Evolutionary conservation across 1,284 basidiomycete species (phyloP).

Genomic region (Ustilago lituana): DNA sequence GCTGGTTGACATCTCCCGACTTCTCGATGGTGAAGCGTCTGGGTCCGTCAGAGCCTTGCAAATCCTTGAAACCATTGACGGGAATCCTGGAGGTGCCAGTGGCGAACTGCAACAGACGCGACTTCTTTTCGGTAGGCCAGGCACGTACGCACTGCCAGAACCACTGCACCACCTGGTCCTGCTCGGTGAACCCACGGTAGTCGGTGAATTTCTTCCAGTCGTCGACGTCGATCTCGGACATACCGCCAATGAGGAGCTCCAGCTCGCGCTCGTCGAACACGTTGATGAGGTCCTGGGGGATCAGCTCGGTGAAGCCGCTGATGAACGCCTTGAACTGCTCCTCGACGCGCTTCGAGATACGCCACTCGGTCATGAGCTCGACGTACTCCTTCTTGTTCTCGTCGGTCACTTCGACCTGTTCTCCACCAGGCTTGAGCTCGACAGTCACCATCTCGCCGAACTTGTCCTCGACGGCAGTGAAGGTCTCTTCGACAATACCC

Average conservation of each 20-base stretch:
- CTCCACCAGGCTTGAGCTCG: slow-evolving; percentile 88
- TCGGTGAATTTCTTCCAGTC: slow-evolving; percentile 75
- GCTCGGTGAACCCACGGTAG: slow-evolving; percentile 71
- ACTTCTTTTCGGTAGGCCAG: slow-evolving; percentile 96
- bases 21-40: slow-evolving; percentile 67
- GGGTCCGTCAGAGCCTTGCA: slow-evolving; percentile 96
- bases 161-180: slow-evolving; percentile 86
- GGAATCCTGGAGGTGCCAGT: slow-evolving; percentile 97
- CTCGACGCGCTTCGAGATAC: slow-evolving; percentile 88
- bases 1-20: slow-evolving; percentile 62
- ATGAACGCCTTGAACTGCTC: slow-evolving; percentile 97
- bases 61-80: slow-evolving; percentile 98
- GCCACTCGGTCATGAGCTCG: slow-evolving; percentile 90
- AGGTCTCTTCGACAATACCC: slow-evolving; percentile 66
- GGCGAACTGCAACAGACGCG: slow-evolving; percentile 88
- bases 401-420: slow-evolving; percentile 86
- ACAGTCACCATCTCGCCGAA: slow-evolving; percentile 96
- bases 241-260: slow-evolving; percentile 90
- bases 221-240: slow-evolving; percentile 92
- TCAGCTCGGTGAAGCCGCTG: slow-evolving; percentile 92
- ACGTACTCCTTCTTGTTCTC: slow-evolving; percentile 99
- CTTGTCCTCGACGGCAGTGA: slow-evolving; percentile 82
- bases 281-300: slow-evolving; percentile 93
- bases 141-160: slow-evolving; percentile 98
- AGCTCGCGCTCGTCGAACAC: slow-evolving; percentile 98